Conservation (phyloP, 2,329 filamentous ascomycete species). For the Sarocladium kiliense region DNA sequence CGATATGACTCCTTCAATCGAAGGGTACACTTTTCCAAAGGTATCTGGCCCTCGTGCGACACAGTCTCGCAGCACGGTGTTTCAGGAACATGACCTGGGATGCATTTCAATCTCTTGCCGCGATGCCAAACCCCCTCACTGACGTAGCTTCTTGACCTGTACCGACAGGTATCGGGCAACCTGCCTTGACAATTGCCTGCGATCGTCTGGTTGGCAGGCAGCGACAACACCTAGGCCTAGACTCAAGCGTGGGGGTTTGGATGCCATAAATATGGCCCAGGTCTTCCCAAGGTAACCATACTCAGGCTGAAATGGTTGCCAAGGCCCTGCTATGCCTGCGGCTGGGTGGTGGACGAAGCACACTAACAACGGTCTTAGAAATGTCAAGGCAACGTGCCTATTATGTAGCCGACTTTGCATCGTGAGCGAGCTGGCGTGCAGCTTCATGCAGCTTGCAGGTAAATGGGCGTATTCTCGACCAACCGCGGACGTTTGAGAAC, state of each 20-base stretch:
- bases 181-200: not conserved
- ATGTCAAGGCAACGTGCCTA: not conserved
- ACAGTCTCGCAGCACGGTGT: not conserved
- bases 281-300: not conserved
- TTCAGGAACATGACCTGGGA: not conserved
- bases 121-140: not conserved
- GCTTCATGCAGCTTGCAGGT: not conserved
- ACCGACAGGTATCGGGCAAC: not conserved
- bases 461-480: not conserved
- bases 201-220: not conserved
- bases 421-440: not conserved
- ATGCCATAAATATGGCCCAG: not conserved
- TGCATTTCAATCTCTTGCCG: not conserved
- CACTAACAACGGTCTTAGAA: not conserved
- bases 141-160: not conserved
- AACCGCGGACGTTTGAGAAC: not conserved
- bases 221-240: not conserved
- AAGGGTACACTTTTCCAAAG: too few relatives aligned
- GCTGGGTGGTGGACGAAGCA: not conserved
- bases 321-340: not conserved
- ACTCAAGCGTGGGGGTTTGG: not conserved
- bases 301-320: conserved; percentile 1
- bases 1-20: too few relatives aligned
- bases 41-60: not conserved
- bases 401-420: not conserved